phyloP scores from a whole-genome alignment of 1,284 basidiomycete species.

The Austropuccinia psidii region DNA sequence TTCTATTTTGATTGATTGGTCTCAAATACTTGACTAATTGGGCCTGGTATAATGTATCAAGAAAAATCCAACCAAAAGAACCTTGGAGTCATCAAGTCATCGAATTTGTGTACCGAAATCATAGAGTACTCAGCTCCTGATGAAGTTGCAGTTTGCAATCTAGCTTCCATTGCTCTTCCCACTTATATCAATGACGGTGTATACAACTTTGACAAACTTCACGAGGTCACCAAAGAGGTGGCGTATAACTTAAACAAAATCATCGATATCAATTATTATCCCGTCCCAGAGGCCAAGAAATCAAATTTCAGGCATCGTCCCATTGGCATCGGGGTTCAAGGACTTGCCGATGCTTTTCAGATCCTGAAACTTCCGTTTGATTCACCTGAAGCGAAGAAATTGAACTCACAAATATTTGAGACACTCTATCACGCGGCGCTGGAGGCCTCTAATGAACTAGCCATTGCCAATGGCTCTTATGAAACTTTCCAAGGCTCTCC shows the following conservation, averaged over 20 bases:
- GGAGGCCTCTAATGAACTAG: conserved; percentile 86
- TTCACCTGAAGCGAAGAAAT: conserved; percentile 71
- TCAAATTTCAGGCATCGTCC: conserved; percentile 98
- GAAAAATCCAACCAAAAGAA: conserved; percentile 75
- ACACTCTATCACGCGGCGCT: conserved; percentile 96
- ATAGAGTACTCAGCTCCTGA: conserved; percentile 97
- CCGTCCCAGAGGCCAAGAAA: conserved; percentile 76
- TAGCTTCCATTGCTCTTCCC: conserved; percentile 93
- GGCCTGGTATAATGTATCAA: conserved; percentile 42
- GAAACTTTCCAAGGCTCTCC: conserved; percentile 88
- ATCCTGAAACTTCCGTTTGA: conserved; percentile 93
- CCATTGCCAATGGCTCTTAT: conserved; percentile 72
- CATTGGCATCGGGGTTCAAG: conserved; percentile 95
- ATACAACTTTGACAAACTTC: conserved; percentile 85
- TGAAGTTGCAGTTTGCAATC: conserved; percentile 97
- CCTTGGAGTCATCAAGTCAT: conserved; percentile 97
- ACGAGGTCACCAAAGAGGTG: conserved; percentile 83
- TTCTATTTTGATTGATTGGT: conserved; percentile 61
- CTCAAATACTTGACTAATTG: conserved; percentile 49
- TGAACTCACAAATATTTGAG: conserved; percentile 97
- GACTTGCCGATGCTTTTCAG: conserved; percentile 98
- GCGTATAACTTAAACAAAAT: conserved; percentile 87
- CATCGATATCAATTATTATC: conserved; percentile 89
- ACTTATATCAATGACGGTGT: conserved; percentile 48
- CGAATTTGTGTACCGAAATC: conserved; percentile 98